These are phyloP conservation scores for Lenwebbia sp. DNA, from an alignment of 345 rosid species.

Conservation along the genomic window DNA sequence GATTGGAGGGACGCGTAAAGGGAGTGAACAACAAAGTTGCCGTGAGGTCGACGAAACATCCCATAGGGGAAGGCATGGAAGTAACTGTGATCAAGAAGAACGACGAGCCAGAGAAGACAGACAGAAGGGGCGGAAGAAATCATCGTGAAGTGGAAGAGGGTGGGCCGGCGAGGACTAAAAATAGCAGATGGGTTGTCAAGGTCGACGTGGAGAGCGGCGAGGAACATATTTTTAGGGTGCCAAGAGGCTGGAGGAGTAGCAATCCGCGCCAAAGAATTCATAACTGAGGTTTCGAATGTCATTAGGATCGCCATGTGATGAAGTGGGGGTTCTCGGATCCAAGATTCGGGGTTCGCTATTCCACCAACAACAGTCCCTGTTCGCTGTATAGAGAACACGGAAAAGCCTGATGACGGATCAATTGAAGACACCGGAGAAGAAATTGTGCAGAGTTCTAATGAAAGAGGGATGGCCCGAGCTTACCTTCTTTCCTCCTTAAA, in stretches of 20 bases:
- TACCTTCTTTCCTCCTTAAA: background rate
- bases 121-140: background rate
- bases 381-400: background rate
- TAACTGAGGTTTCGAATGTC: background rate
- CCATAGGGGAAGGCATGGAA: conserved; percentile 38
- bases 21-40: conserved; percentile 12
- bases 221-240: conserved; percentile 37
- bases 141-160: background rate
- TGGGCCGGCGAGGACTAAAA: background rate
- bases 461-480: background rate
- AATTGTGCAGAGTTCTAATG: background rate
- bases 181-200: conserved; percentile 26
- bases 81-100: conserved; percentile 20
- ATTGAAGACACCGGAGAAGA: background rate
- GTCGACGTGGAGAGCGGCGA: conserved; percentile 34
- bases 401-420: background rate
- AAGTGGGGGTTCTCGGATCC: background rate
- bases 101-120: background rate
- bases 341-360: background rate
- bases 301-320: background rate
- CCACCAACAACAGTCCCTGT: background rate
- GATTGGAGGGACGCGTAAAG: conserved; percentile 18
- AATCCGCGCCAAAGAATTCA: background rate
- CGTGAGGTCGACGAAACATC: conserved; percentile 32
- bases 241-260: background rate